Conservation (phyloP, 2,329 filamentous ascomycete species). For the Raffaelea arxii region DNA sequence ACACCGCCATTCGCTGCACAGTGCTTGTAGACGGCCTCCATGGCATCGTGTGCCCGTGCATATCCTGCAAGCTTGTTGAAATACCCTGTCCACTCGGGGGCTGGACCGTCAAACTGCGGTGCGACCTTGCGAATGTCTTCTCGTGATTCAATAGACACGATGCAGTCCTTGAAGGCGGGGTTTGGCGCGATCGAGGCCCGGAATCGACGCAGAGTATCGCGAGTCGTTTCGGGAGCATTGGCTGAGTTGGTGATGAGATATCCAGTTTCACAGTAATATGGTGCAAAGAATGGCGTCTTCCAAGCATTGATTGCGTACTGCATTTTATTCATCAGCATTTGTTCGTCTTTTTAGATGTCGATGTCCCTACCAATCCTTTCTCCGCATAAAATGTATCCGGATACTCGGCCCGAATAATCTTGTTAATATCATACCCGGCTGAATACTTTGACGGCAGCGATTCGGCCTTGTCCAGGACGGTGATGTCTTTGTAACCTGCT, state of each 20-base stretch:
- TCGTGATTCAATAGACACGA: conserved; percentile 18
- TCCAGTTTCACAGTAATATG: conserved; percentile 35
- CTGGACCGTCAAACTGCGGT: conserved; percentile 38
- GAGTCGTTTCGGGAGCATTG: conserved; percentile 36
- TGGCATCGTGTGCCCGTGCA: conserved; percentile 41
- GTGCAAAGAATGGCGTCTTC: conserved; percentile 39
- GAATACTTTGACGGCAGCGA: conserved; percentile 15
- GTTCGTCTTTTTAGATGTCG: too few species aligned
- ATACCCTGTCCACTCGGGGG: conserved; percentile 47
- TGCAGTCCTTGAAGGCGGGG: conserved; percentile 22
- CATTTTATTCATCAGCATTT: too few species aligned
- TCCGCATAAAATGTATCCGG: conserved; percentile 47
- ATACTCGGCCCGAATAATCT: conserved; percentile 50
- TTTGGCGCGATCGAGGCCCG: conserved; percentile 28
- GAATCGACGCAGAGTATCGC: conserved; percentile 32
- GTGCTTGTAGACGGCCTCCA: conserved; percentile 34
- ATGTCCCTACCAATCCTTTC: conserved; percentile 39
- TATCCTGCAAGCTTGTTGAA: conserved; percentile 47
- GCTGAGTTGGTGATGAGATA: conserved; percentile 41
- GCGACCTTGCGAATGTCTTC: conserved; percentile 31
- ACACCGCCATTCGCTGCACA: conserved; percentile 21
- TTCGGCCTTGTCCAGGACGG: conserved; percentile 33
- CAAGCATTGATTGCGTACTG: conserved; percentile 44
- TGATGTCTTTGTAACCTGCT: conserved; percentile 34
- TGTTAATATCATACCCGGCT: conserved; percentile 46